Conservation (phyloP, 192 early-diverging fungal genomes). For the Phycomyces nitens region DNA sequence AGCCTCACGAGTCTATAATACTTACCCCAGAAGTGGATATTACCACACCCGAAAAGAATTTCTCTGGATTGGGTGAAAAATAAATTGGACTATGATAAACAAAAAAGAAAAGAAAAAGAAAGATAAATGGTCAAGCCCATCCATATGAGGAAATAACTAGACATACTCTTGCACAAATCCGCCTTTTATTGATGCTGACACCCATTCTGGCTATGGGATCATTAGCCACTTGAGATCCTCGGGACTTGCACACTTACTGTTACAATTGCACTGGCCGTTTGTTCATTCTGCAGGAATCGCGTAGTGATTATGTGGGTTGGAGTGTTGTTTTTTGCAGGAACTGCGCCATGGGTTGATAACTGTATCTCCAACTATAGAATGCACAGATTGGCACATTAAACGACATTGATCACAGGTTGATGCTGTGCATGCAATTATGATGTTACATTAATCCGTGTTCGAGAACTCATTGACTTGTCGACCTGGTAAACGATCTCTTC, state of each 20-base stretch:
- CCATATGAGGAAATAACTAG: background rate
- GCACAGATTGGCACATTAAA: too few species aligned
- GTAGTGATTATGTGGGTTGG: background rate
- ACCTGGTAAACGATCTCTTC: too few species aligned
- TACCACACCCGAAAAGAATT: constrained; percentile 1
- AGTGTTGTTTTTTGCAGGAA: background rate
- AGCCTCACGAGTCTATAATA: background rate
- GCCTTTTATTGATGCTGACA: background rate
- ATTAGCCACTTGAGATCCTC: background rate
- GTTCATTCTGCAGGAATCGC: background rate
- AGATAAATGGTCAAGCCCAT: background rate
- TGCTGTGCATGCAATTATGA: too few species aligned
- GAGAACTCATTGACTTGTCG: too few species aligned
- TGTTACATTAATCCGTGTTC: too few species aligned
- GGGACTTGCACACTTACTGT: background rate
- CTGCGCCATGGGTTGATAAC: background rate
- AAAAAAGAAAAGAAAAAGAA: background rate
- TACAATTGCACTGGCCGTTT: background rate
- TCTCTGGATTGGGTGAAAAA: background rate
- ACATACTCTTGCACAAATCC: constrained; percentile 13
- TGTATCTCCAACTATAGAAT: background rate
- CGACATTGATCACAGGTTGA: too few species aligned
- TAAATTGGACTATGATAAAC: background rate
- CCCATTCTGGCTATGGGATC: constrained; percentile 9
- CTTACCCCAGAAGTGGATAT: constrained; percentile 2